These are phyloP conservation scores for Tritrichomonas foetus DNA, from an alignment of 208 protist species.

Conservation along the genomic window DNA sequence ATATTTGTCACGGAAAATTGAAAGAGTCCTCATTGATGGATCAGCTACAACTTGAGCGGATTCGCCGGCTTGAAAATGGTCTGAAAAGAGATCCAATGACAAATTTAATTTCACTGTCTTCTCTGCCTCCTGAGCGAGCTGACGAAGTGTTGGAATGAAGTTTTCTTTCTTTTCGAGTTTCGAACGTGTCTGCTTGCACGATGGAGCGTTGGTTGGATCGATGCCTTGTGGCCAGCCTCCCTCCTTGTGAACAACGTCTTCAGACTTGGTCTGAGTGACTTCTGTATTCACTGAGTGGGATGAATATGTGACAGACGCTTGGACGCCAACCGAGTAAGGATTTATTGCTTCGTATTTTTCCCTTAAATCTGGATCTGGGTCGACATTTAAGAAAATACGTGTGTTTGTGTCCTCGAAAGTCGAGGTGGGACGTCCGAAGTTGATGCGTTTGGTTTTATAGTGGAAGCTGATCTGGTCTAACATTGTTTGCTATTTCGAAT, in stretches of 20 bases:
- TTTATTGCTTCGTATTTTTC: constrained; percentile 21
- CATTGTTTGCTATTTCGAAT: no score
- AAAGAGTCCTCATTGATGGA: background rate
- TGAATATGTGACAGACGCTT: constrained; percentile 23
- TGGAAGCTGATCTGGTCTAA: background rate
- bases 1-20: background rate
- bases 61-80: background rate
- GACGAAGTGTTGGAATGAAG: background rate
- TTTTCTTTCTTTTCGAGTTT: background rate
- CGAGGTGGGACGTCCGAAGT: background rate
- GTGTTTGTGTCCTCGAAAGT: background rate
- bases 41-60: background rate
- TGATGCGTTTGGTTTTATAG: background rate
- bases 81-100: constrained; percentile 9
- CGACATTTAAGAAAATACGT: background rate
- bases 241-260: constrained; percentile 18
- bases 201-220: background rate
- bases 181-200: background rate
- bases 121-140: background rate
- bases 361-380: constrained; percentile 1
- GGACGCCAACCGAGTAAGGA: background rate
- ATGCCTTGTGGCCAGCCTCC: background rate
- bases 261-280: background rate
- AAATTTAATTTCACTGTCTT: background rate
- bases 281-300: constrained; percentile 10